phyloP scores from a whole-genome alignment of 805 yeast genomes.

The Zygotorulaspora danielsina region DNA sequence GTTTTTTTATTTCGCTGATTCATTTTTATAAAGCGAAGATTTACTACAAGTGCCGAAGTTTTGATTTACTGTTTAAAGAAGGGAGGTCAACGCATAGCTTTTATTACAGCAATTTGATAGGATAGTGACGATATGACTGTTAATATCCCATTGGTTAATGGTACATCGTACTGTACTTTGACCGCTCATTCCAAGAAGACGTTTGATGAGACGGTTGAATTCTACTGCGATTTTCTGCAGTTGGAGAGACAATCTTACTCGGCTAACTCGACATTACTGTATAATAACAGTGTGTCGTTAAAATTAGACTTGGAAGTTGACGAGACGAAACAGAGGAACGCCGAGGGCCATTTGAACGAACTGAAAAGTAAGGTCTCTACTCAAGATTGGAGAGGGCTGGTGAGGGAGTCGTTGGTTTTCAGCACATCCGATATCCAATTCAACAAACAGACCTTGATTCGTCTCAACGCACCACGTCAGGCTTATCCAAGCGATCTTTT shows the following conservation, averaged over 20 bases:
- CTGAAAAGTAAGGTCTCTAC: slow-evolving; percentile 12
- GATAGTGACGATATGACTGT: slow-evolving; percentile 17
- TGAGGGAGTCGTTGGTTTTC: slow-evolving; percentile 36
- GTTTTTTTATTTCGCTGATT: neutral
- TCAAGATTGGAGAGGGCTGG: slow-evolving; percentile 48
- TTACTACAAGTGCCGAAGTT: too few species aligned
- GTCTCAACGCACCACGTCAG: slow-evolving; percentile 41
- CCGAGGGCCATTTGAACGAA: slow-evolving; percentile 8
- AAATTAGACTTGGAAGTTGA: slow-evolving; percentile 28
- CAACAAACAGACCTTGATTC: slow-evolving; percentile 24
- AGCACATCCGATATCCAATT: slow-evolving; percentile 27
- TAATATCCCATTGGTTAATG: slow-evolving; percentile 41
- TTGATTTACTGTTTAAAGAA: too few species aligned
- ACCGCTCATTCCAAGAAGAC: slow-evolving; percentile 48
- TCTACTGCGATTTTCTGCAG: slow-evolving; percentile 40
- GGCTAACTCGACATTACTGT: slow-evolving; percentile 11
- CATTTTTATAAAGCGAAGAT: neutral
- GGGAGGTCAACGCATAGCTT: neutral
- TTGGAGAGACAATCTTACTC: slow-evolving; percentile 14
- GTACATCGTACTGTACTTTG: slow-evolving; percentile 47
- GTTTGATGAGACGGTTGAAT: slow-evolving; percentile 46
- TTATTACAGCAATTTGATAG: slow-evolving; percentile 3
- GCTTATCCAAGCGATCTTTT: slow-evolving; percentile 63
- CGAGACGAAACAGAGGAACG: slow-evolving; percentile 11
- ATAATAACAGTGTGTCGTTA: slow-evolving; percentile 26